A percentile compares a stretch with the other conserved stretches of the same genome.
Evolutionary conservation across 805 yeast species (phyloP).

Genomic region (Yamadazyma sp.): DNA sequence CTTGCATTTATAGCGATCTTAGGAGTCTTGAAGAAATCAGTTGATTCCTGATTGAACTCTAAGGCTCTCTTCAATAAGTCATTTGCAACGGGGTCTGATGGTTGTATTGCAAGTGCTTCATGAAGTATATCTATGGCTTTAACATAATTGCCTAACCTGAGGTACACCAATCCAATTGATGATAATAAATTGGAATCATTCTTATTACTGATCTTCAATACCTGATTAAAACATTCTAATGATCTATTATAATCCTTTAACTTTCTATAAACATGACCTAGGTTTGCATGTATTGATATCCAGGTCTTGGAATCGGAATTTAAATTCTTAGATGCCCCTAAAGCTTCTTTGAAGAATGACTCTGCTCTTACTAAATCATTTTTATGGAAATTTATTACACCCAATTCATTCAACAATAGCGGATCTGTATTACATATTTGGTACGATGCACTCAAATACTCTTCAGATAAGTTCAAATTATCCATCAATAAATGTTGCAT

Average conservation of each 20-base stretch:
- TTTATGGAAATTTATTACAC: constrained; percentile 84
- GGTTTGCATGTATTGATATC: constrained; percentile 78
- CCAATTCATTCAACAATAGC: constrained; percentile 82
- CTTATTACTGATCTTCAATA: constrained; percentile 61
- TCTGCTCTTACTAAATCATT: constrained; percentile 68
- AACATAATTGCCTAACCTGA: constrained; percentile 60
- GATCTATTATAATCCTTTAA: constrained; percentile 62
- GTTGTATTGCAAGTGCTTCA: constrained; percentile 72
- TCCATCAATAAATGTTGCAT: constrained; percentile 94
- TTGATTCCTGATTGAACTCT: constrained; percentile 47
- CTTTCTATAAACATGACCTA: constrained; percentile 85
- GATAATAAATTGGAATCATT: constrained; percentile 72
- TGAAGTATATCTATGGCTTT: constrained; percentile 78
- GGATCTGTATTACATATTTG: constrained; percentile 86
- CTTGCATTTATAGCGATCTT: too few relatives aligned
- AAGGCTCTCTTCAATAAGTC: constrained; percentile 80
- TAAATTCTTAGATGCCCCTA: constrained; percentile 61
- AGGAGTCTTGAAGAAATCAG: constrained; percentile 18
- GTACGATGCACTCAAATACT: constrained; percentile 72
- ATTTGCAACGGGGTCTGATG: constrained; percentile 79
- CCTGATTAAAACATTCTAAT: constrained; percentile 71
- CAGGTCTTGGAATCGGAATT: constrained; percentile 81
- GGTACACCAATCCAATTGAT: constrained; percentile 79
- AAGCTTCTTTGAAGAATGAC: constrained; percentile 63
- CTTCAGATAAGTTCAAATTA: constrained; percentile 79